Base-by-base conservation (phyloP, 2,329 filamentous ascomycete genomes). In the Thelonectria rubi region DNA sequence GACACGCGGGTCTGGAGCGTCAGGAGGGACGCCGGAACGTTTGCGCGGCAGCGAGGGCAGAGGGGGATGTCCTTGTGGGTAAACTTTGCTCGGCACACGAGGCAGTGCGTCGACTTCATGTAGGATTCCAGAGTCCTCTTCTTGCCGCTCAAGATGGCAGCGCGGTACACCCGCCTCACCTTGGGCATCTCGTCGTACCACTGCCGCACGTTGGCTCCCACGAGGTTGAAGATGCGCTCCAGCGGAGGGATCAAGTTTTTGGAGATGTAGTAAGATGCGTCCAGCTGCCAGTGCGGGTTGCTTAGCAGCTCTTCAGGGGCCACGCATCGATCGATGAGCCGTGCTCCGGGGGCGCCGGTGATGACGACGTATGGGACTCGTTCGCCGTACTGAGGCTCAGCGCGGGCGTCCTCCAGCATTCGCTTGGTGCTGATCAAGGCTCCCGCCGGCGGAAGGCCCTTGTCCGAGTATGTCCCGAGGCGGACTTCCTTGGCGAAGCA, bases 181-280 rank as follows among this genome's bases (percentile, higher is more conserved):
- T 96, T 97, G 47, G 94, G 94, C 93, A 98, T 96, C 77, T 97
- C 93, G 65, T 97, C 93, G 72, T 93, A 98, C 95, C 95, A 99
- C 61, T 87, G 85, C 17, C 91, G 82, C 0, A 98, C 91, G 74
- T 95, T 97, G 32, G 93, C 95, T 7, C 95, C 95, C 2, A 98
- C 91, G 3, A 99, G 88, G 72, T 95, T 97, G 81, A 99, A 97
- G 66, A 99, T 97, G 26, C 95, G 89, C 76, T 98, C 94, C 0
- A 99, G 84, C 0, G 95, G 95, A 6, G 95, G 95, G 51, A 99
- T 96, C 9, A 99, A 75, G 74, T 97, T 98, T 80, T 97, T 98
- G 17, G 86, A 88, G 71, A 99, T 98, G 80, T 99, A 99, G 78
- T 99, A 99, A 69, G 97, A 93, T 0, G 94, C 90, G 72, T 99